phyloP scores from a whole-genome alignment of 495 filamentous ascomycete genomes.

The Staphylotrichum tortipilum region DNA sequence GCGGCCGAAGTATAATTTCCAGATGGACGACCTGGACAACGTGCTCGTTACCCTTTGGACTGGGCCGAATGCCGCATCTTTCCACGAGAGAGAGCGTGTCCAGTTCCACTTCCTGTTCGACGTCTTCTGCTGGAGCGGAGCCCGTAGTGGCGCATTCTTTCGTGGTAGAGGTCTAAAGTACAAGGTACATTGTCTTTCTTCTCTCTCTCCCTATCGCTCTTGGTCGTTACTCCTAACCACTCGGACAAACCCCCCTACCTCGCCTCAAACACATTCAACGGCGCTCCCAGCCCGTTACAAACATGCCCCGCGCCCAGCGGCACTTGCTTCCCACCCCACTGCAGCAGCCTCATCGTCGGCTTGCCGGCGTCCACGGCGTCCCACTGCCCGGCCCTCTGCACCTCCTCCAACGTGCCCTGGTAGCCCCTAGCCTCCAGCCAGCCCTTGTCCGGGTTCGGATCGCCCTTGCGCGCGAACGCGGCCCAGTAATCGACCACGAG shows the following conservation, averaged over 20 bases:
- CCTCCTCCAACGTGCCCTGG: conserved; percentile 13
- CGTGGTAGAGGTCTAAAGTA: no score
- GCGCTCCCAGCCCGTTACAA: conserved; percentile 17
- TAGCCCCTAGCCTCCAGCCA: conserved; percentile 17
- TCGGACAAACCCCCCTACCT: background rate
- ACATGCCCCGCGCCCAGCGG: conserved; percentile 13
- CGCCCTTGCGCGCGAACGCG: conserved; percentile 19
- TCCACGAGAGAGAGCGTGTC: no score
- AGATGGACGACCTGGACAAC: no score
- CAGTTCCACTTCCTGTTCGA: no score
- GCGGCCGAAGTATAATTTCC: no score
- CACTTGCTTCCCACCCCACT: conserved; percentile 22
- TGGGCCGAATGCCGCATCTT: no score
- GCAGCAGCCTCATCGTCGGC: conserved; percentile 20
- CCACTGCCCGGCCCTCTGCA: conserved; percentile 16
- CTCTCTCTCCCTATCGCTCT: no score
- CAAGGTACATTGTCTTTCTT: no score
- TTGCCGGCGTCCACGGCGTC: conserved; percentile 10
- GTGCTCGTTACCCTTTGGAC: no score
- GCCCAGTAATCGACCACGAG: conserved; percentile 24
- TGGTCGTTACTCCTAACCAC: no score
- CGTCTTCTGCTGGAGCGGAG: no score
- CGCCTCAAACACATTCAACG: conserved; percentile 16
- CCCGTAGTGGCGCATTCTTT: no score
- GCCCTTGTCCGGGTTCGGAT: conserved; percentile 17